A percentile compares a stretch with the other conserved stretches of the same genome.
phyloP scores from a whole-genome alignment of 768 basidiomycete species.

The Suillus ampliporus region DNA sequence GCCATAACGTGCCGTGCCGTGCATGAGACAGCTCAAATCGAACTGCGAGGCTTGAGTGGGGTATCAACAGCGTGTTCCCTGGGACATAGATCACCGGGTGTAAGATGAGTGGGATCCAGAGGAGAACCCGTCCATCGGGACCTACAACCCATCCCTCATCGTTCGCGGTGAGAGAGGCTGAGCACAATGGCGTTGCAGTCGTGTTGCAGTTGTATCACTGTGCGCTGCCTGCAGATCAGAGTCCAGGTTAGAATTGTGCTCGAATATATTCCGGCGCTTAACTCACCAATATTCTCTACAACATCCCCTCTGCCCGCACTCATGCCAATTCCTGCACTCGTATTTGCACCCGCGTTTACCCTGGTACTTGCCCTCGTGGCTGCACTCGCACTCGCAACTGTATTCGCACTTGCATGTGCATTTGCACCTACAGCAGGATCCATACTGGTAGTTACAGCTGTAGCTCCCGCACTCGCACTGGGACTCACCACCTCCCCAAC shows the following conservation, averaged over 20 bases:
- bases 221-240: conserved; percentile 48
- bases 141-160: no score
- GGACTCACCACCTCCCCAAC: neutral
- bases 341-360: conserved; percentile 27
- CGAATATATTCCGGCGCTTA: conserved; percentile 35
- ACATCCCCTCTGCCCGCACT: conserved; percentile 53
- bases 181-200: conserved; percentile 82
- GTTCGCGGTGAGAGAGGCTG: no score
- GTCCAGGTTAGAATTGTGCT: neutral
- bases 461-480: neutral
- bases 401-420: conserved; percentile 17
- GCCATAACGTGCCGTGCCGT: no score
- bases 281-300: conserved; percentile 74
- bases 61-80: no score
- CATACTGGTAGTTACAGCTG: conserved; percentile 6
- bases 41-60: no score
- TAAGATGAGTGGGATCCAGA: no score
- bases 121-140: no score
- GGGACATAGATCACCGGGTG: no score
- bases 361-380: conserved; percentile 12
- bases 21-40: no score
- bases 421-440: conserved; percentile 36
- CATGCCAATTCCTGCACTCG: conserved; percentile 29
- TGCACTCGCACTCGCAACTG: conserved; percentile 24
- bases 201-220: conserved; percentile 93